Conservation (phyloP, 2,329 filamentous ascomycete species). For the Claviceps monticola region DNA sequence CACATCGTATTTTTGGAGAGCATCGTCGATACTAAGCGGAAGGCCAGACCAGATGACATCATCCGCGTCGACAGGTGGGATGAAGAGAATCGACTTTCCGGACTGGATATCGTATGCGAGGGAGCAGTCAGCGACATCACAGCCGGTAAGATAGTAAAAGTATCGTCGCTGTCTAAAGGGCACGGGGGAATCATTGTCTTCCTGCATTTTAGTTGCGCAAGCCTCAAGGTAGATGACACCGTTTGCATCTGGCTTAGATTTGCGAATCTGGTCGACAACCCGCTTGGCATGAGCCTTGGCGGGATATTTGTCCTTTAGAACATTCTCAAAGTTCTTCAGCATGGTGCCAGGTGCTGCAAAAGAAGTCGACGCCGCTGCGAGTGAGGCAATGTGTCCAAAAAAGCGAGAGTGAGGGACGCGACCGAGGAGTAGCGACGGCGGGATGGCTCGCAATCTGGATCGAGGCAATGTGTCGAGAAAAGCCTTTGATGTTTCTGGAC, state of each 20-base stretch:
- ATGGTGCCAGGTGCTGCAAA: conserved; percentile 9
- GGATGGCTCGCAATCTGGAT: neutral
- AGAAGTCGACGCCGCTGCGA: neutral
- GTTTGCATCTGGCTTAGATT: conserved; percentile 45
- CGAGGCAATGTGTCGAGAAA: neutral
- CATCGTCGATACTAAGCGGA: conserved; percentile 63
- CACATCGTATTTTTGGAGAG: conserved; percentile 63
- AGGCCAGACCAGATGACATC: conserved; percentile 89
- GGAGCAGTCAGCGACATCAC: conserved; percentile 62
- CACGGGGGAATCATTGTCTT: conserved; percentile 76
- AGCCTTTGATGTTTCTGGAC: neutral
- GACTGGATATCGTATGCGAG: conserved; percentile 67
- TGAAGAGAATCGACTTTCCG: conserved; percentile 69
- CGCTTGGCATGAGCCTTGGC: conserved; percentile 76
- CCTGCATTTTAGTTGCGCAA: conserved; percentile 64
- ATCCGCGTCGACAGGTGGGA: conserved; percentile 78
- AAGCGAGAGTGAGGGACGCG: neutral
- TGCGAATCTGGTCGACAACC: conserved; percentile 65
- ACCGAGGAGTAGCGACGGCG: neutral
- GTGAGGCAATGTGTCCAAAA: neutral
- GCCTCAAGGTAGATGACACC: conserved; percentile 83
- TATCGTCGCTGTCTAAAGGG: conserved; percentile 82
- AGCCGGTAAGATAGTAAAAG: conserved; percentile 93
- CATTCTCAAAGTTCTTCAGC: conserved; percentile 31
- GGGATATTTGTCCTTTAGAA: conserved; percentile 56